Evolutionary conservation across 345 rosid species (phyloP).

Genomic region (Populus alba): DNA sequence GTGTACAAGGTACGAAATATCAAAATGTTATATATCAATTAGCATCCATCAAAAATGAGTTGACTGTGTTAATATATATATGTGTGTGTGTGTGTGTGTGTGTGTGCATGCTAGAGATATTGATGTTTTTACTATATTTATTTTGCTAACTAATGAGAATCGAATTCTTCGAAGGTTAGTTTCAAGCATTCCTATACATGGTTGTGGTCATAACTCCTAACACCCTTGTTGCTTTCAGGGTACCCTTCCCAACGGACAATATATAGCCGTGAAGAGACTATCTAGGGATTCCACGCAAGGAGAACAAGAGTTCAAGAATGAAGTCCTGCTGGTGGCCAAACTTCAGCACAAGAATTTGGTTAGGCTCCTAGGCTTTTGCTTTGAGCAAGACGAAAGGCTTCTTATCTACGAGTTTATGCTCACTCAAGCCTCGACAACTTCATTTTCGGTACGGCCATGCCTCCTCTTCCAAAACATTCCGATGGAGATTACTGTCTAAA

Average conservation of each 20-base stretch:
- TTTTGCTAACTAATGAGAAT: too few relatives aligned
- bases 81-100: too few relatives aligned
- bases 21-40: too few relatives aligned
- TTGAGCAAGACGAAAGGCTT: constrained; percentile 39
- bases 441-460: constrained; percentile 30
- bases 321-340: constrained; percentile 68
- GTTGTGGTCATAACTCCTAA: too few relatives aligned
- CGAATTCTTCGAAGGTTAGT: too few relatives aligned
- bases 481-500: too few relatives aligned
- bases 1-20: constrained; percentile 35
- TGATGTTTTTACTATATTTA: too few relatives aligned
- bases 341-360: constrained; percentile 83
- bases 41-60: too few relatives aligned
- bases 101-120: too few relatives aligned
- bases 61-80: too few relatives aligned
- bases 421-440: constrained; percentile 42
- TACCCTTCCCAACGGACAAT: constrained; percentile 3
- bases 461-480: not conserved
- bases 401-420: constrained; percentile 44
- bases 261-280: constrained; percentile 10
- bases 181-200: too few relatives aligned
- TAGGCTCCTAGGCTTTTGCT: constrained; percentile 39
- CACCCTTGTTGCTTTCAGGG: not conserved
- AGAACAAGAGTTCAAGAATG: constrained; percentile 71
- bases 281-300: not conserved